Base-by-base conservation (phyloP, 345 rosid genomes). In the Combretum micranthum region DNA sequence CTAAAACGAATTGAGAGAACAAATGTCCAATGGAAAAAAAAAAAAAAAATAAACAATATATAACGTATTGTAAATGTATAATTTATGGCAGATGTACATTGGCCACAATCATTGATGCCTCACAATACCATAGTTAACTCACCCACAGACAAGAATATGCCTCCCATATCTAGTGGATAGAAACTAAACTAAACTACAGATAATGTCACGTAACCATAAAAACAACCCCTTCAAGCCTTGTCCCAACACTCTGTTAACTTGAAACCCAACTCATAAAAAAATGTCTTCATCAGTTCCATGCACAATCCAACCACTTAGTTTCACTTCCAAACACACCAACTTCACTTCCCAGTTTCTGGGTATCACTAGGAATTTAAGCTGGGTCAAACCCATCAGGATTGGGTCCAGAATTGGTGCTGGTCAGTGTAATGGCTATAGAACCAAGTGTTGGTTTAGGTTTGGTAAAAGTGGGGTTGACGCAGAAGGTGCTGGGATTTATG, bases 391-490 rank as follows among this genome's bases (percentile, higher is more conserved):
- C 69, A 25, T 57, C 15, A 65, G 64, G 47, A 62, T 85, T 51
- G 87, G 98, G 63, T 90, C 95, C 50, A 77, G 87, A 10, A 82
- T 17, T 46, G 49, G 39, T 32, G 39, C 10, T 32, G 39, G 39
- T 7, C 39, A 32, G 9, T 42, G 48, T 19, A 59, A 86, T 58
- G 92, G 92, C 46, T 77, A 82, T 4, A 88, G 76, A 77, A 54
- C 80, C 23, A 71, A 60, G 63, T 83, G 94, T 76, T 91, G 92
- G 90, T 91, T 91, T 77, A 84, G 66, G 80, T 86, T 91, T 62
- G 96, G 96, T 43, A 82, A 84, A 66, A 83, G 70, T 67, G 98
- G 96, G 19, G 90, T 86, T n/a, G 96, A 91, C 65, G 93, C 98
- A 52, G 90, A 88, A 70, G 84, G 85, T 59, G 96, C 98, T 57